Evolutionary conservation across 345 rosid genomes (phyloP).

Genomic region (Gossypium bickii): DNA sequence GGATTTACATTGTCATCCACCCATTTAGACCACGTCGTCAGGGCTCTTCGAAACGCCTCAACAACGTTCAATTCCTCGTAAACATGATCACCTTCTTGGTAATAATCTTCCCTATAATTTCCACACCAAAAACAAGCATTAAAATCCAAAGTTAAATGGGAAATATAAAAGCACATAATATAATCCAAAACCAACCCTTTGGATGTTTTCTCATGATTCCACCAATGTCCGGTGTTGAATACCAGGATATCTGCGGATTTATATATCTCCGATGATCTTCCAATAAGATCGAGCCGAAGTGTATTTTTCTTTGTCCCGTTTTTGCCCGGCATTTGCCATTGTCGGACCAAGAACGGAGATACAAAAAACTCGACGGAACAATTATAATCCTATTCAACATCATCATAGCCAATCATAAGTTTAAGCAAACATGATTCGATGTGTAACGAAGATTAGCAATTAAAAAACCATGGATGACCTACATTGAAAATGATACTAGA

Average conservation of each 20-base stretch:
- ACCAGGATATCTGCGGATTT: constrained; percentile 68
- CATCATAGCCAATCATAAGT: neutral
- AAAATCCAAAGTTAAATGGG: neutral
- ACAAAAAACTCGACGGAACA: constrained; percentile 81
- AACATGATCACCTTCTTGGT: constrained; percentile 87
- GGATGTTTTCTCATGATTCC: constrained; percentile 98
- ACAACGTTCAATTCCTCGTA: constrained; percentile 68
- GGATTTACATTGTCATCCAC: constrained; percentile 75
- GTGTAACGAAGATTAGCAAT: neutral
- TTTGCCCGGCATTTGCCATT: constrained; percentile 65
- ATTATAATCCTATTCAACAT: constrained; percentile 55
- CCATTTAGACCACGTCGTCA: constrained; percentile 92
- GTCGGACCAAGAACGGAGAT: constrained; percentile 89
- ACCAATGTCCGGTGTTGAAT: constrained; percentile 98
- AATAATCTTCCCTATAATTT: constrained; percentile 71
- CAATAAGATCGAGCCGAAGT: constrained; percentile 75
- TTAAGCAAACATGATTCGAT: constrained; percentile 1
- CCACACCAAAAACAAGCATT: neutral
- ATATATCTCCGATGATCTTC: constrained; percentile 64
- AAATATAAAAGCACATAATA: neutral
- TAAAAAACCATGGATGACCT: constrained; percentile 8
- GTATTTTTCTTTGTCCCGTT: constrained; percentile 68
- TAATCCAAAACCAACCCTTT: constrained; percentile 53
- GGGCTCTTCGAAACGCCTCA: constrained; percentile 87
- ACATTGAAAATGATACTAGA: constrained; percentile 83